These are phyloP conservation scores for Hemisphaericaspora xylofermentans DNA, from an alignment of 1,139 yeast species.

Conservation along the genomic window DNA sequence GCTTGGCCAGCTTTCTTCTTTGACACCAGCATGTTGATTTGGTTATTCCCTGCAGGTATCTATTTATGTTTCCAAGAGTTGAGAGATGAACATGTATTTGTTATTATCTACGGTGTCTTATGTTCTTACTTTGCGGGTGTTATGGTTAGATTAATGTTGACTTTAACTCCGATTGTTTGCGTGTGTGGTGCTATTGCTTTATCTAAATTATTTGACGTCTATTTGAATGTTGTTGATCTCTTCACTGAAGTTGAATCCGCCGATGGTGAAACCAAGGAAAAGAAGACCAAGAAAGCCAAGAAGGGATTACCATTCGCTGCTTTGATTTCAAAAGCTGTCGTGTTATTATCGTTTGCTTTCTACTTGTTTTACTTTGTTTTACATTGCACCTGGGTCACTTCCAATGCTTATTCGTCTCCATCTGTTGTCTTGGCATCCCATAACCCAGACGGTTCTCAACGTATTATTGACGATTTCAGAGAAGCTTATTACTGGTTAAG, in stretches of 20 bases:
- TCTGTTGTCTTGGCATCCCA: conserved; percentile 91
- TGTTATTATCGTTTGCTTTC: conserved; percentile 66
- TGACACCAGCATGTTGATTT: conserved; percentile 87
- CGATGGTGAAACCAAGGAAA: conserved; percentile 7
- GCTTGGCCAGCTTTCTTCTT: conserved; percentile 99
- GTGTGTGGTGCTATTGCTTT: conserved; percentile 85
- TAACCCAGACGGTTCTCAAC: conserved; percentile 81
- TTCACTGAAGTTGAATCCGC: conserved; percentile 20
- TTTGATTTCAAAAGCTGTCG: conserved; percentile 56
- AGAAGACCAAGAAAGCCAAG: conserved; percentile 11
- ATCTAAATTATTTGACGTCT: conserved; percentile 80
- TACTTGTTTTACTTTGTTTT: conserved; percentile 81
- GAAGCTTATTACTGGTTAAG: conserved; percentile 99
- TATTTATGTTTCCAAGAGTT: conserved; percentile 87
- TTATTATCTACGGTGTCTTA: conserved; percentile 84
- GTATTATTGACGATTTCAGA: conserved; percentile 92
- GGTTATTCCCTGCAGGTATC: conserved; percentile 99
- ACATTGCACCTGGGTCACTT: conserved; percentile 98
- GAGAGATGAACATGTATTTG: conserved; percentile 88
- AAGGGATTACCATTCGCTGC: conserved; percentile 32
- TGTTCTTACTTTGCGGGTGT: conserved; percentile 99
- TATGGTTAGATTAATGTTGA: conserved; percentile 97
- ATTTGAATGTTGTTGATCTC: conserved; percentile 63
- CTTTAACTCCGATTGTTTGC: conserved; percentile 94
- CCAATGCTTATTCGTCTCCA: conserved; percentile 94